Percentiles rank a stretch among this genome's conserved stretches.
phyloP scores from a whole-genome alignment of 208 protist genomes.

The Leishmania turanica region DNA sequence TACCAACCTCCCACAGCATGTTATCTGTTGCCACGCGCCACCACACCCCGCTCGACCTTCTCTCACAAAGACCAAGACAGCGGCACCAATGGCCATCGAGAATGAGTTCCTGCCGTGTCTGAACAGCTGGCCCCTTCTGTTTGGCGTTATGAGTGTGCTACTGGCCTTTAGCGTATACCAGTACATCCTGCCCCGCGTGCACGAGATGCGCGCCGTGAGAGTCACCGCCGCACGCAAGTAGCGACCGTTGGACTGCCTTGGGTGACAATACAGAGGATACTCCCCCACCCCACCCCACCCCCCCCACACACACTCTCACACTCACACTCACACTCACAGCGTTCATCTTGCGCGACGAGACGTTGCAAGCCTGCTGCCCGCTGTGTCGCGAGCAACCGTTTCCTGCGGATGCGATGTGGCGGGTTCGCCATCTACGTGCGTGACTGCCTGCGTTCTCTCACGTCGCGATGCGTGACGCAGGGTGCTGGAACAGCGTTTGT shows the following conservation, averaged over 20 bases:
- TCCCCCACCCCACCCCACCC: too few species aligned
- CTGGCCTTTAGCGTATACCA: slow-evolving; percentile 19
- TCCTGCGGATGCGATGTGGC: neutral
- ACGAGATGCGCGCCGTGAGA: neutral
- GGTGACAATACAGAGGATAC: neutral
- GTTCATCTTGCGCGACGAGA: too few species aligned
- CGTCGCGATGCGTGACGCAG: neutral
- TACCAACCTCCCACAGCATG: neutral
- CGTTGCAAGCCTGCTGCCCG: too few species aligned
- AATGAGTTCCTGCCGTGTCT: slow-evolving; percentile 54
- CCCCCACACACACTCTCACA: neutral
- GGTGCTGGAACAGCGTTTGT: neutral
- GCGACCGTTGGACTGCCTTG: neutral
- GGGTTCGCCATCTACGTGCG: neutral
- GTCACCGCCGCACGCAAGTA: neutral
- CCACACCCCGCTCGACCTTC: neutral
- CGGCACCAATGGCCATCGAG: slow-evolving; percentile 25
- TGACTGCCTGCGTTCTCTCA: neutral
- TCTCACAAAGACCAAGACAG: neutral
- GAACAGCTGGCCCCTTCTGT: slow-evolving; percentile 60
- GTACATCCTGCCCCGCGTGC: slow-evolving; percentile 35
- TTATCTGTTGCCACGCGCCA: neutral
- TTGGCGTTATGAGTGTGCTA: slow-evolving; percentile 27
- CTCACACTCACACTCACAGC: neutral
- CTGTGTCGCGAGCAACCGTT: neutral